phyloP scores from a whole-genome alignment of 2,329 filamentous ascomycete species.

The Colletotrichum somersetense region DNA sequence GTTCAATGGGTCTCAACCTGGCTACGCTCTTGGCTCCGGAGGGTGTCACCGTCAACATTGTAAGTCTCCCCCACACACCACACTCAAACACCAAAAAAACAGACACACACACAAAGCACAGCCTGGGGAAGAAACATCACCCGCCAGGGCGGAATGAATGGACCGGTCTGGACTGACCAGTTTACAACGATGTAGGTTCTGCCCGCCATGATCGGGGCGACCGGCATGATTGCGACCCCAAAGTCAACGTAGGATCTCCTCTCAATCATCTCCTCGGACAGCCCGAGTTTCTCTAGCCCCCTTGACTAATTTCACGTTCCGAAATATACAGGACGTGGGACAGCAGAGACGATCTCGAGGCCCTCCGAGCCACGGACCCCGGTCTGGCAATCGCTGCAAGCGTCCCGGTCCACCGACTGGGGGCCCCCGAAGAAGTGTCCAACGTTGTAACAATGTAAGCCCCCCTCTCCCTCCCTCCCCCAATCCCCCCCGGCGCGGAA shows the following conservation, averaged over 20 bases:
- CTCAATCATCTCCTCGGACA: background rate
- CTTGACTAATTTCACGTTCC: background rate
- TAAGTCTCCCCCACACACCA: constrained; percentile 36
- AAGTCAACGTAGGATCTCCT: constrained; percentile 45
- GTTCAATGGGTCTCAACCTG: constrained; percentile 53
- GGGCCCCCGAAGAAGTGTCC: constrained; percentile 52
- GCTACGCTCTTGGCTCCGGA: constrained; percentile 50
- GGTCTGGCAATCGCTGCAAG: constrained; percentile 52
- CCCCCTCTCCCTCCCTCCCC: background rate
- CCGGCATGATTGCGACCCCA: constrained; percentile 52
- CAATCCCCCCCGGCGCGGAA: background rate
- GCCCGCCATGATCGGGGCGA: constrained; percentile 53
- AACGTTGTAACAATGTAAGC: constrained; percentile 52
- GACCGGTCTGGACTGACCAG: background rate
- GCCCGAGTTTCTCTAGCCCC: background rate
- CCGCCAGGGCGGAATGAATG: background rate
- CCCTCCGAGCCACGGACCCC: constrained; percentile 48
- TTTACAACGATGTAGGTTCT: constrained; percentile 46
- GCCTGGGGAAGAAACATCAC: background rate
- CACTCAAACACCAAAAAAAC: background rate
- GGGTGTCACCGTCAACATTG: constrained; percentile 52
- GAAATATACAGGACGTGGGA: constrained; percentile 47
- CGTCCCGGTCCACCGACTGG: constrained; percentile 52
- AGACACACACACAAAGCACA: background rate
- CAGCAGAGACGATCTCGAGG: constrained; percentile 48